These are phyloP conservation scores for Rhodamnia rubescens DNA, from an alignment of 345 rosid species.

Conservation along the genomic window DNA sequence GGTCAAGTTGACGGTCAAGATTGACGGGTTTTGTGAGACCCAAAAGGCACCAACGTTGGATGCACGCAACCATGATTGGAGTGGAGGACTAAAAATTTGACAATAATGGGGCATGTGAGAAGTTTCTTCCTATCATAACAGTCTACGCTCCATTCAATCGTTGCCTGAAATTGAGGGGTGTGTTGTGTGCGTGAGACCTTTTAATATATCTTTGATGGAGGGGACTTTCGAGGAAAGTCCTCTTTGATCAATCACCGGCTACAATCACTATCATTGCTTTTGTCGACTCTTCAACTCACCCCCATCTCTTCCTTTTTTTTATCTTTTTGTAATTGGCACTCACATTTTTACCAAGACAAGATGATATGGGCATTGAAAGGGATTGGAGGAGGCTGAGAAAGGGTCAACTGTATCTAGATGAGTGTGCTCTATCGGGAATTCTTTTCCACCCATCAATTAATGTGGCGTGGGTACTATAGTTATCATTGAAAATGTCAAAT, in stretches of 20 bases:
- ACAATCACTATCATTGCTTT: not conserved
- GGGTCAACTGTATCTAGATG: not conserved
- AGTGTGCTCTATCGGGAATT: not conserved
- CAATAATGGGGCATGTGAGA: not conserved
- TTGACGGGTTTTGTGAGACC: not conserved
- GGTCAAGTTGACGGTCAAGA: slow-evolving; percentile 7
- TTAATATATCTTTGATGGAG: not conserved
- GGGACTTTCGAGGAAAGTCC: slow-evolving; percentile 40
- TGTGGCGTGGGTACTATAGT: not conserved
- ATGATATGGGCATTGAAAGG: not conserved
- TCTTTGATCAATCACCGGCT: not conserved
- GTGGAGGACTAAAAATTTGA: not conserved
- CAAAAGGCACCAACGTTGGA: not conserved
- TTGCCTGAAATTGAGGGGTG: slow-evolving; percentile 6
- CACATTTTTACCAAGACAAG: not conserved
- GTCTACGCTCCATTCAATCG: slow-evolving; percentile 6
- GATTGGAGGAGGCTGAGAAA: not conserved
- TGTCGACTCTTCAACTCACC: slow-evolving; percentile 4
- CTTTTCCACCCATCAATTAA: not conserved
- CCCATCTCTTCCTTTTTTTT: not conserved
- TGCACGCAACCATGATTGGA: slow-evolving; percentile 15
- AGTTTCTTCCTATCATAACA: not conserved
- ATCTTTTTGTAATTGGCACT: not conserved
- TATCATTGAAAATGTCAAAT: not conserved
- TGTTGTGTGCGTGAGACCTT: not conserved